Percentiles rank a stretch among this genome's conserved stretches.
Evolutionary conservation across 495 filamentous ascomycete genomes (phyloP).

Genomic region (Hypoxylon crocopeplum): DNA sequence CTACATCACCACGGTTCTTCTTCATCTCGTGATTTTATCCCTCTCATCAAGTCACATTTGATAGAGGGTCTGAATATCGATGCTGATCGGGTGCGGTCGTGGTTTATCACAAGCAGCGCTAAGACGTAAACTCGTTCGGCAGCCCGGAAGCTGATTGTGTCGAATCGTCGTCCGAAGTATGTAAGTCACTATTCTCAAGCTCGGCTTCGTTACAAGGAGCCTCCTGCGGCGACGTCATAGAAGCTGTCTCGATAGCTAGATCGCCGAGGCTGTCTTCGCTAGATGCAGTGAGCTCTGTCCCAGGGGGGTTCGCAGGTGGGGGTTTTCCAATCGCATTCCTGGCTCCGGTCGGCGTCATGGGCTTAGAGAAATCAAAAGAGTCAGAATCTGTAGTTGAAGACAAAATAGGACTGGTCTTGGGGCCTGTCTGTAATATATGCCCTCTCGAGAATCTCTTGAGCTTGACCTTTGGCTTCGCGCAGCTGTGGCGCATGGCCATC

Average conservation of each 20-base stretch:
- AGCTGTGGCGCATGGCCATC: constrained; percentile 37
- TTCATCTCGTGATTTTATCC: no score
- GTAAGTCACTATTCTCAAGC: constrained; percentile 35
- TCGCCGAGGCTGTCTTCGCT: constrained; percentile 1
- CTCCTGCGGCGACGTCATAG: constrained; percentile 30
- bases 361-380: constrained; percentile 46
- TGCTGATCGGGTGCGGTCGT: background rate
- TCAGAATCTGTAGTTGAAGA: constrained; percentile 26
- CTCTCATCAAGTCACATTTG: no score
- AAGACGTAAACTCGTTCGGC: no score
- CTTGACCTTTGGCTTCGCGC: constrained; percentile 34
- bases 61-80: no score
- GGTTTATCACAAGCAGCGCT: background rate
- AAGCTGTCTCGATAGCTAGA: constrained; percentile 16
- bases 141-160: background rate
- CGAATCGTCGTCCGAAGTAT: constrained; percentile 38
- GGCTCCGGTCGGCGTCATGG: constrained; percentile 32
- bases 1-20: no score
- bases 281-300: background rate
- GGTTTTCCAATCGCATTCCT: constrained; percentile 3
- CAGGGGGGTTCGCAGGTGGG: constrained; percentile 3
- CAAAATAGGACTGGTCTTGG: constrained; percentile 21
- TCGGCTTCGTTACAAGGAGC: constrained; percentile 12
- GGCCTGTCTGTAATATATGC: constrained; percentile 33
- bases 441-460: constrained; percentile 40